phyloP scores from a whole-genome alignment of 306 rosid genomes.

The Trichosanthes truncata region DNA sequence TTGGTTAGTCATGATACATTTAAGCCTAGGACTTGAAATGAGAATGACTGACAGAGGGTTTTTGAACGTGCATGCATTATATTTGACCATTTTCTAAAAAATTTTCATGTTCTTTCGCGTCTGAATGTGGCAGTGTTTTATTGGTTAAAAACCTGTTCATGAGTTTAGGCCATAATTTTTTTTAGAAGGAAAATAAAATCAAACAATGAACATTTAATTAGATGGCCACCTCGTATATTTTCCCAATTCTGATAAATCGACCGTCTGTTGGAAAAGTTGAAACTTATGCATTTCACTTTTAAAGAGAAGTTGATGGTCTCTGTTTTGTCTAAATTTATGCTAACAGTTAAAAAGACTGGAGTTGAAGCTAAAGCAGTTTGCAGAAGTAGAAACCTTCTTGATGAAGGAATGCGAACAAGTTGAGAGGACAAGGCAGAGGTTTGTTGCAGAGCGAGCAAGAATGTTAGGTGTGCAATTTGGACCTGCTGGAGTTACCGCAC shows the following conservation, averaged over 20 bases:
- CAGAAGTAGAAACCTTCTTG: constrained; percentile 88
- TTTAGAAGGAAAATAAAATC: not conserved
- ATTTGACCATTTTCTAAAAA: not conserved
- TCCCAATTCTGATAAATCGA: not conserved
- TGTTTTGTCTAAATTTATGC: constrained; percentile 10
- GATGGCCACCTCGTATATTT: not conserved
- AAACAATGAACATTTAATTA: not conserved
- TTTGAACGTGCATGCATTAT: not conserved
- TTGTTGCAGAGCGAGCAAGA: constrained; percentile 70
- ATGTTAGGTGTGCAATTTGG: constrained; percentile 61
- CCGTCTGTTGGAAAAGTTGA: constrained; percentile 1
- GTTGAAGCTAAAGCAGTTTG: constrained; percentile 96
- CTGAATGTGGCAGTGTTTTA: not conserved
- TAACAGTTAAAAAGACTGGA: constrained; percentile 93
- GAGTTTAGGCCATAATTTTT: not conserved
- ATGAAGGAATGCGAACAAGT: constrained; percentile 98
- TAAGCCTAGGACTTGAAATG: not conserved
- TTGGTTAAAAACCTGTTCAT: not conserved
- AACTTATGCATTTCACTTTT: not conserved
- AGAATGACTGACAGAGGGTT: not conserved
- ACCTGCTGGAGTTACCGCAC: constrained; percentile 42
- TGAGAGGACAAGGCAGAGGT: constrained; percentile 79
- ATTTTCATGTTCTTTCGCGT: not conserved
- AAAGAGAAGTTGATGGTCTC: not conserved
- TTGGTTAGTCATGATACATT: not conserved